Base-by-base conservation (phyloP, 345 rosid genomes). In the Gossypium thurberi region DNA sequence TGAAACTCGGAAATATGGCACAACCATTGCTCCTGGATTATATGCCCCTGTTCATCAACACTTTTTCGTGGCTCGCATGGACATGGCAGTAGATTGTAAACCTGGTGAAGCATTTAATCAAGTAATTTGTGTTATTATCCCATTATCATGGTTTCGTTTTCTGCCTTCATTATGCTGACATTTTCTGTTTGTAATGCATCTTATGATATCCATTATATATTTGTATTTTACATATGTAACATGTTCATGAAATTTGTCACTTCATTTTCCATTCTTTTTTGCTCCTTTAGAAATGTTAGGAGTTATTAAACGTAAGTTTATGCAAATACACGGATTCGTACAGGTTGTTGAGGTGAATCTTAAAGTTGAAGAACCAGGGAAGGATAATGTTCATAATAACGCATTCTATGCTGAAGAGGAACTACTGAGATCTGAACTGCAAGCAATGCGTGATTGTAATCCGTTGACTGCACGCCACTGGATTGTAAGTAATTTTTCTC, bases 41-140 rank as follows among this genome's bases (percentile, higher is more conserved):
- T 88, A 90, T 69, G 93, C 93, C 48, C 91, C 91, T 14, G 91
- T 90, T 61, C 96, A 90, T 81, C 96, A 90, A 75, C 96, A 90
- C 80, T 88, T 90, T 69, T 90, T 88, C 77, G 93, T 90, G 25
- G 87, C 93, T 77, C 88, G 90, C 48, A 84, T 88, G 93, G 85
- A 90, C 85, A 86, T 88, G 91, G 90, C 89, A 1, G 92, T 90
- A 65, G 92, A 90, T 71, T 90, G 93, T 81, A 87, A 76, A 74
- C 87, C 91, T 23, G 93, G 91, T 26, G 96, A 90, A 83, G 57
- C 91, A 50, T 83, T 79, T 66, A 90, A 90, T 82, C 90, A 88
- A 84, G 91, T 85, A 75, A 46, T 2, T 57, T 33, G 46, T 17
- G 18, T 15, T 59, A 65, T 47, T 73, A 1, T 42, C 26, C 18